phyloP scores from a whole-genome alignment of 208 protist species.

The Leishmania mexicana region DNA sequence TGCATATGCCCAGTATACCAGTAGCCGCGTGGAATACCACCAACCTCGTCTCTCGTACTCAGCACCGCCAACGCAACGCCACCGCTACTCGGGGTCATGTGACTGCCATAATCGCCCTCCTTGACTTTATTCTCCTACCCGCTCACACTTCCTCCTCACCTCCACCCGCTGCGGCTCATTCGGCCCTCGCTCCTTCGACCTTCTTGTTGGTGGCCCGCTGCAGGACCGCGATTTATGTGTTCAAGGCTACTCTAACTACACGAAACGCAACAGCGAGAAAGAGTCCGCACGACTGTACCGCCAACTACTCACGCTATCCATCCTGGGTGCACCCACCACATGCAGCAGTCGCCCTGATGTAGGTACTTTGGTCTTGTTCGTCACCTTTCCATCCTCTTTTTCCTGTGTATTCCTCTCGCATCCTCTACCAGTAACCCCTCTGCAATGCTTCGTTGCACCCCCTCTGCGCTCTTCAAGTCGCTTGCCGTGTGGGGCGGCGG shows the following conservation, averaged over 20 bases:
- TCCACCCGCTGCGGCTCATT: neutral
- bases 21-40: neutral
- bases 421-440: neutral
- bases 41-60: neutral
- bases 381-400: neutral
- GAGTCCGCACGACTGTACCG: neutral
- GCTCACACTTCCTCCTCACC: neutral
- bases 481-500: slow-evolving; percentile 66
- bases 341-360: neutral
- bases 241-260: neutral
- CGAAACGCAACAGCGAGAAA: neutral
- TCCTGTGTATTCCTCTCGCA: neutral
- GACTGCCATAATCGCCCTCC: neutral
- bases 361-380: neutral
- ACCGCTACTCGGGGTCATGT: neutral
- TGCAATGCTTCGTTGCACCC: slow-evolving; percentile 28
- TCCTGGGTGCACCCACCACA: neutral
- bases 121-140: neutral
- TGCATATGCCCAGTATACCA: neutral
- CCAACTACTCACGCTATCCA: neutral
- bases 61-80: neutral
- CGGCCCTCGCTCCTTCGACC: neutral
- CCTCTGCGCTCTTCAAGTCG: slow-evolving; percentile 38
- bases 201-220: neutral
- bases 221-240: neutral